Percentiles rank a stretch among this genome's conserved stretches.
These are phyloP conservation scores for Pseudocercospora ulei DNA, from an alignment of 2,329 filamentous ascomycete genomes.

Conservation along the genomic window DNA sequence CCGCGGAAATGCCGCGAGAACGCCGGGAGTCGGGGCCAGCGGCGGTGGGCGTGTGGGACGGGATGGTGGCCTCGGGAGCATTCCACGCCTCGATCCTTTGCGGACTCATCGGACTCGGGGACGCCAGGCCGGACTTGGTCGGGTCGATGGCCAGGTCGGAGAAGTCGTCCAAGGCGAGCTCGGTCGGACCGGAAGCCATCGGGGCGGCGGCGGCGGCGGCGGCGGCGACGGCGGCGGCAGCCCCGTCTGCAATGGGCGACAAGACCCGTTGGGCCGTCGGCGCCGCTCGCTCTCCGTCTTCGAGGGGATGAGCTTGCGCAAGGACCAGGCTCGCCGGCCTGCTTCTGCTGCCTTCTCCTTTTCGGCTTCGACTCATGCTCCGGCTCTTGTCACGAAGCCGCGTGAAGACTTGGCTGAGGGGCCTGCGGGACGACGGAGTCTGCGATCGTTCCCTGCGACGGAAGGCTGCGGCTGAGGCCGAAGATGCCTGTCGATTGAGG, in stretches of 20 bases:
- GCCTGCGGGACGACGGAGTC: conserved; percentile 15
- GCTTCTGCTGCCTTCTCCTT: conserved; percentile 15
- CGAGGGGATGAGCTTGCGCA: conserved; percentile 12
- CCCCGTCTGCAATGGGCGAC: background rate
- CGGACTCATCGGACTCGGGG: conserved; percentile 5
- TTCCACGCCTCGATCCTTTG: conserved; percentile 25
- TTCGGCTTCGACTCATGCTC: conserved; percentile 15
- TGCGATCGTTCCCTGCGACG: conserved; percentile 6
- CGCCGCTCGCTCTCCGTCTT: conserved; percentile 8
- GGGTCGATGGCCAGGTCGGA: conserved; percentile 16
- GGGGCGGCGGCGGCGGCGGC: conserved; percentile 3
- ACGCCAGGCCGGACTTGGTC: conserved; percentile 2
- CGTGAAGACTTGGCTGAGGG: conserved; percentile 19
- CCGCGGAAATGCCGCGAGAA: conserved; percentile 4
- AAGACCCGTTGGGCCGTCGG: background rate
- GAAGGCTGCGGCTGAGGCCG: background rate
- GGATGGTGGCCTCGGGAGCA: conserved; percentile 21
- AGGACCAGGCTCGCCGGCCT: conserved; percentile 18
- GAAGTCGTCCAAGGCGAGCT: conserved; percentile 14
- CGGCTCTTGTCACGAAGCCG: conserved; percentile 15
- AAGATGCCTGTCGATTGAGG: background rate
- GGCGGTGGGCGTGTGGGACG: conserved; percentile 16
- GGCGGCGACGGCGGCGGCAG: conserved; percentile 1
- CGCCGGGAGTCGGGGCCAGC: conserved; percentile 1
- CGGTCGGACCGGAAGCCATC: background rate